These are phyloP conservation scores for Erodium trifolium DNA, from an alignment of 441 rosid species.

Conservation along the genomic window DNA sequence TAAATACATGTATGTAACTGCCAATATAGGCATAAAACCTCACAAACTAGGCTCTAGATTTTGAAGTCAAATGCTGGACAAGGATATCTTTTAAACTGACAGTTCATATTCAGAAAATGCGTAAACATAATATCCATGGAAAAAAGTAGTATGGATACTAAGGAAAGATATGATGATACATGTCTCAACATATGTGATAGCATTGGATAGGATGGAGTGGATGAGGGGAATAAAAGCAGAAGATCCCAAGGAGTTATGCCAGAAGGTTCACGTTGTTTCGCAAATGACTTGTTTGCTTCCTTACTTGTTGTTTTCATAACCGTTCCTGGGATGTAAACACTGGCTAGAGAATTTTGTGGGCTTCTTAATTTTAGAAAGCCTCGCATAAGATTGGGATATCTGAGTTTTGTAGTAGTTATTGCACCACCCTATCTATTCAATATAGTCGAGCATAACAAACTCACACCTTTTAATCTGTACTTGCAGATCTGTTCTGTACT, in stretches of 20 bases:
- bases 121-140: too few species aligned
- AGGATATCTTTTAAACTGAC: conserved; percentile 1
- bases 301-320: background rate
- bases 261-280: background rate
- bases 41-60: background rate
- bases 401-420: conserved; percentile 10
- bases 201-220: too few species aligned
- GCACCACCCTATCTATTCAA: conserved; percentile 11
- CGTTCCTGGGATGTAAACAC: background rate
- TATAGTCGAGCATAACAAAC: conserved; percentile 13
- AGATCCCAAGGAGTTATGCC: background rate
- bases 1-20: background rate
- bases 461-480: conserved; percentile 24
- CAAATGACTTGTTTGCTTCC: background rate
- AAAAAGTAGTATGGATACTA: too few species aligned
- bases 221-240: background rate
- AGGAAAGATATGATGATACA: too few species aligned
- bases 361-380: background rate
- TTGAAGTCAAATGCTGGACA: conserved; percentile 8
- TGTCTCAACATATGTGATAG: too few species aligned
- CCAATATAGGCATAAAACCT: background rate
- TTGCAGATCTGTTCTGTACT: conserved; percentile 65
- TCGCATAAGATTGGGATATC: background rate
- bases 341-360: background rate
- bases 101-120: background rate